Base-by-base conservation (phyloP, 371 early-diverging fungal genomes). In the Mortierella sp. region DNA sequence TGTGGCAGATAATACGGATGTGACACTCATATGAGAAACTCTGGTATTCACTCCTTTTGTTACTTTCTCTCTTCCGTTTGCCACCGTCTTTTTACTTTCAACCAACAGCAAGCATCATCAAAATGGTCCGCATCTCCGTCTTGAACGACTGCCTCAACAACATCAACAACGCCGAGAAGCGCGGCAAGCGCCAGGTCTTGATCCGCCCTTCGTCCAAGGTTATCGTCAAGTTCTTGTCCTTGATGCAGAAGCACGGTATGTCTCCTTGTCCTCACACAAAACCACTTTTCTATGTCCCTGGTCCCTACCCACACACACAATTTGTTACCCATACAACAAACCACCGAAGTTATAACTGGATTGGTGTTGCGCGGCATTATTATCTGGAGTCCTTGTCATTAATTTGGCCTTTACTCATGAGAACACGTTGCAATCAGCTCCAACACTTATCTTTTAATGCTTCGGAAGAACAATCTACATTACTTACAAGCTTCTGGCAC, bases 111-210 rank as follows among this genome's bases (percentile, higher is more conserved):
- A 79, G 74, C 83, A 74, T 75, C 59, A 77, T 73, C 82, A 71
- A 92, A 88, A 96, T 96, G 96, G 96, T 96, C 88, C 93, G 96
- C 89, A 93, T 96, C 82, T 95, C 95, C 89, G 96, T 96, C 83
- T 93, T 96, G 92, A 95, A 96, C 94, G 98, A 99, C 92, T 97
- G 97, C 93, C 94, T 99, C 80, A 99, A 98, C 94, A 95, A 94
- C 94, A 99, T 99, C 91, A 96, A 96, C 96, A 99, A 99, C 90
- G 99, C 99, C 85, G 98, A 98, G 93, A 96, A 96, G 91, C 95
- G 94, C 88, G 99, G 99, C 84, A 99, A 99, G 95, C 95, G 98
- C 89, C 98, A 99, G 92, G 99, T 99, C 74, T 89, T 99, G 80
- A 89, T 99, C 89, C 96, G 98, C 82, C 98, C 98, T 81, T 95